Conservation (phyloP, 441 rosid genomes). For the Viola pubescens region DNA sequence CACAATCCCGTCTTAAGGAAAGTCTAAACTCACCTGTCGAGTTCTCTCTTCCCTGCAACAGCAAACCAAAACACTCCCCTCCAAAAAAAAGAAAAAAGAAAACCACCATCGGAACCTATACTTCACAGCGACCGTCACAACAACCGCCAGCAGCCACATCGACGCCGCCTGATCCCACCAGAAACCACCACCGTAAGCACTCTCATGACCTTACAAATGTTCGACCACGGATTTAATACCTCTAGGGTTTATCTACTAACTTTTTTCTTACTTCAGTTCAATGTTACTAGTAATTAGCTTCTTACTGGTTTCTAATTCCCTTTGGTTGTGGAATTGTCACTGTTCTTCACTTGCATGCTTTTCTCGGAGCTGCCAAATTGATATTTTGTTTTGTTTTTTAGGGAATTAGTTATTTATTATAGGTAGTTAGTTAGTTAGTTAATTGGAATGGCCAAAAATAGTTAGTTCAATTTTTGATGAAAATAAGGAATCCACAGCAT, state of each 20-base stretch:
- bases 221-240: neutral
- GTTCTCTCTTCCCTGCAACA: constrained; percentile 11
- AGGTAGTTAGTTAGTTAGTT: too few species aligned
- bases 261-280: neutral
- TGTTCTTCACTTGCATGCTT: too few species aligned
- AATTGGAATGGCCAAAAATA: too few species aligned
- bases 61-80: neutral
- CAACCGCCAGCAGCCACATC: neutral
- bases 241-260: neutral
- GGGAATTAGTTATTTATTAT: too few species aligned
- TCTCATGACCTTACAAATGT: neutral
- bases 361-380: too few species aligned
- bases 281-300: neutral
- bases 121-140: constrained; percentile 3
- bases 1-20: constrained; percentile 1
- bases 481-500: too few species aligned
- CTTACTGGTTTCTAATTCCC: neutral
- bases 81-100: neutral
- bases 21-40: constrained; percentile 25
- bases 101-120: neutral
- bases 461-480: too few species aligned
- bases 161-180: neutral
- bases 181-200: constrained; percentile 1
- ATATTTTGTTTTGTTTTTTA: too few species aligned
- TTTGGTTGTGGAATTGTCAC: neutral